A percentile compares a stretch with the other conserved stretches of the same genome.
These are phyloP conservation scores for Penicillium expansum DNA, from an alignment of 2,329 filamentous ascomycete species.

Conservation along the genomic window DNA sequence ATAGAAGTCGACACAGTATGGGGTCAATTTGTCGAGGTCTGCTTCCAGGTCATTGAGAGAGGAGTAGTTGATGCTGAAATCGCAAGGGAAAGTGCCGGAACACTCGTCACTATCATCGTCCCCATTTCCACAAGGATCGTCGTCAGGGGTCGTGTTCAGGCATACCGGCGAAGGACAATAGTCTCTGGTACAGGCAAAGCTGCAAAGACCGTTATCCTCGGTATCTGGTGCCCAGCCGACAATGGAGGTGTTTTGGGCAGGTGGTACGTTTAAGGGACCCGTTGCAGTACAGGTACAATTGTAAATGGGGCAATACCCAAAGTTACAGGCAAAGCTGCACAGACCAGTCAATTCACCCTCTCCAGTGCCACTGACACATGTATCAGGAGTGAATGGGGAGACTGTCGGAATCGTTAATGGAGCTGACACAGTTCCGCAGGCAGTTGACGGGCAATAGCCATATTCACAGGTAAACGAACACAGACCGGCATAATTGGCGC, in stretches of 20 bases:
- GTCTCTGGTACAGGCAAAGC: not conserved
- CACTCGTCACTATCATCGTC: not conserved
- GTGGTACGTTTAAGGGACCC: not conserved
- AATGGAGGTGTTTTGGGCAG: not conserved
- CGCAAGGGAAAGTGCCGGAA: not conserved
- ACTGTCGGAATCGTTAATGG: too few species aligned
- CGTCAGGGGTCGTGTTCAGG: not conserved
- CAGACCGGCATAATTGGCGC: conserved; percentile 39
- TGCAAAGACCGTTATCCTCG: not conserved
- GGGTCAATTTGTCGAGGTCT: not conserved
- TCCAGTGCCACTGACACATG: too few species aligned
- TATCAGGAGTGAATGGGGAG: too few species aligned
- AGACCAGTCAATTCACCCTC: too few species aligned
- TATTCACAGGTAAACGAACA: conserved; percentile 46
- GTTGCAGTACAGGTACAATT: too few species aligned
- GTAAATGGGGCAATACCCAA: too few species aligned
- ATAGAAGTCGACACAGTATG: not conserved
- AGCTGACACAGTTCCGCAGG: too few species aligned
- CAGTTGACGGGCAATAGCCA: conserved; percentile 36
- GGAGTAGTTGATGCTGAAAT: not conserved
- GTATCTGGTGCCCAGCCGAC: not conserved
- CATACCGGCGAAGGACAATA: not conserved
- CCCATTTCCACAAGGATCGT: not conserved
- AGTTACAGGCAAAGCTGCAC: too few species aligned
- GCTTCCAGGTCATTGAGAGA: not conserved